Evolutionary conservation across 1,139 yeast species (phyloP), one percentile per base, ranked within the genome.

Genomic region (Trichomonascaceae sp.): DNA sequence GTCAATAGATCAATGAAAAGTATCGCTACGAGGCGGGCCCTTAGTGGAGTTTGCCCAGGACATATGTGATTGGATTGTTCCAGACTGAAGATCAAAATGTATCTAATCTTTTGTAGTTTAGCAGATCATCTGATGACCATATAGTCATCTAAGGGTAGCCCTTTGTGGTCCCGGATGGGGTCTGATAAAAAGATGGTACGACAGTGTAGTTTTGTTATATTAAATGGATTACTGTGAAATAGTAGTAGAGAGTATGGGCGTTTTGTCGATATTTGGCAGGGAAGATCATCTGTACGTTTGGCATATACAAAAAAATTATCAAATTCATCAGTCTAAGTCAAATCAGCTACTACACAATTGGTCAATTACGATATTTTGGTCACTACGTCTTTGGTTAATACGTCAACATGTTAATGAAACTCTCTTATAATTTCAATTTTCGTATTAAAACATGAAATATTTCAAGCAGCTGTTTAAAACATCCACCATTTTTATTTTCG

Each of bases 401-500:
- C 24, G 24, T 22, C 2, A 36, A n/a, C n/a, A 15, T 6, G 3
- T 17, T 36, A 2, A 17, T 13, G n/a, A n/a, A n/a, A n/a, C 13
- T 15, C 41, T 5, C n/a, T 36, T 36, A 9, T 15, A 13, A 36
- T 13, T 36, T 15, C 41, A n/a, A 15, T 36, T 15, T 15, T 15
- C 41, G 15, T 36, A 27, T 27, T 27, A 36, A 36, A 36, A 36
- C 41, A 36, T 36, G 41, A 36, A 13, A 36, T 36, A 36, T 36
- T n/a, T 49, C 32, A 39, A 39, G 41, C 43, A 45, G 22, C n/a
- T 32, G 45, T 43, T 17, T 15, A 36, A 32, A 24, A 15, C n/a
- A 44, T 20, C 15, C 27, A 51, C 22, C 15, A 17, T 30, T 38
- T 45, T 60, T 55, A 56, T 76, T 87, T 84, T 86, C 99, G 91